These are phyloP conservation scores for Xylariaceae sp. DNA, from an alignment of 2,329 filamentous ascomycete genomes.

Conservation along the genomic window DNA sequence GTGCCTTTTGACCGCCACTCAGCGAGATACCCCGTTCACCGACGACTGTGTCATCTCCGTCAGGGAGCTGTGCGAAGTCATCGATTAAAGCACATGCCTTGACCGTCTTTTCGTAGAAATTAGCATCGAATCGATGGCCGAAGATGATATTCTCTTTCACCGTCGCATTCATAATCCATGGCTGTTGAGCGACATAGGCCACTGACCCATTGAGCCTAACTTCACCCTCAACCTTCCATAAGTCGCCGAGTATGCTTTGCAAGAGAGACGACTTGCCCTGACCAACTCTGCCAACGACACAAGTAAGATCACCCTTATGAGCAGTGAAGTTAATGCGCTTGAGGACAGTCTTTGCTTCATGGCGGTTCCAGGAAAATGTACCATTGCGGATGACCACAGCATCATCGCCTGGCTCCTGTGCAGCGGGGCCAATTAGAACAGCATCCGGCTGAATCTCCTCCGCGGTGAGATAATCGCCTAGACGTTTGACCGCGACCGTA, in stretches of 20 bases:
- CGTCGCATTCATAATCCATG: conserved; percentile 97
- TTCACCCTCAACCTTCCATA: conserved; percentile 82
- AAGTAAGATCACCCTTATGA: conserved; percentile 88
- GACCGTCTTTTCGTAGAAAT: conserved; percentile 90
- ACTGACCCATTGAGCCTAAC: conserved; percentile 76
- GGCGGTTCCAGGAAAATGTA: conserved; percentile 90
- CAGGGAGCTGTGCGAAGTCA: conserved; percentile 86
- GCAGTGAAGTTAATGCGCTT: conserved; percentile 83
- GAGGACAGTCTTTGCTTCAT: conserved; percentile 65
- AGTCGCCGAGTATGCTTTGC: conserved; percentile 79
- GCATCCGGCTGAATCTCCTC: conserved; percentile 89
- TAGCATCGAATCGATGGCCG: conserved; percentile 85
- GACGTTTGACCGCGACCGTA: conserved; percentile 79
- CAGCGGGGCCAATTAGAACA: conserved; percentile 63
- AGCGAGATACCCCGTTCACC: conserved; percentile 95
- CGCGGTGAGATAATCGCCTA: conserved; percentile 78
- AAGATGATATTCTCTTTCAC: conserved; percentile 97
- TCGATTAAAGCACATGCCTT: conserved; percentile 85
- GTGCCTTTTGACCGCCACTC: conserved; percentile 92
- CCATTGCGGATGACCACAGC: conserved; percentile 77
- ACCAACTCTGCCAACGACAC: conserved; percentile 90
- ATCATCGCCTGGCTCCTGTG: conserved; percentile 75
- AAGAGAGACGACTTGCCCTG: conserved; percentile 91
- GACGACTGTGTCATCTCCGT: conserved; percentile 94
- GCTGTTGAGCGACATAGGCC: conserved; percentile 87